These are phyloP conservation scores for Takashimella koratensis DNA, from an alignment of 1,284 basidiomycete genomes.

Conservation along the genomic window DNA sequence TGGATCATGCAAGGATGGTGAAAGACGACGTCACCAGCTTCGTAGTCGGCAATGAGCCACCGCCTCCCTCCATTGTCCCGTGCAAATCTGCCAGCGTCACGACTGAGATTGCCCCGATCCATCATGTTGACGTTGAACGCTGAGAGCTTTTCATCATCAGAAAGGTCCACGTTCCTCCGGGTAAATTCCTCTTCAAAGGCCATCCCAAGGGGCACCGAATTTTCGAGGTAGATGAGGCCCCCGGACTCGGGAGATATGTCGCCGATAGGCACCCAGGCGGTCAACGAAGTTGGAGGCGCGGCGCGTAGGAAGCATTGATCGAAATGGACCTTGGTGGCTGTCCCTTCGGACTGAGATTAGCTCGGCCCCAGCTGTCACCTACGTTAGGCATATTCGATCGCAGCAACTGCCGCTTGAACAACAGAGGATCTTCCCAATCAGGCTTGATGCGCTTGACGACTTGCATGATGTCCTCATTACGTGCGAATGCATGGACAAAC, in stretches of 20 bases:
- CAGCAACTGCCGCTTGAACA: constrained; percentile 18
- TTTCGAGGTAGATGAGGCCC: constrained; percentile 28
- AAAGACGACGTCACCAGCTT: constrained; percentile 21
- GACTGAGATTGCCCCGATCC: constrained; percentile 9
- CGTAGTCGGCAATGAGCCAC: constrained; percentile 17
- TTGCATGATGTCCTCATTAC: constrained; percentile 9
- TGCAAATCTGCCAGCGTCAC: constrained; percentile 8
- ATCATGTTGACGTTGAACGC: constrained; percentile 27
- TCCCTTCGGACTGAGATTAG: no score
- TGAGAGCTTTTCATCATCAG: constrained; percentile 10
- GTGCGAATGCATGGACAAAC: not conserved
- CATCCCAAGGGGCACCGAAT: constrained; percentile 11
- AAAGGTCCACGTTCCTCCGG: constrained; percentile 3
- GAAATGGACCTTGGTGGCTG: constrained; percentile 19
- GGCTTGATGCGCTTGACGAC: constrained; percentile 11
- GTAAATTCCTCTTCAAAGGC: constrained; percentile 22
- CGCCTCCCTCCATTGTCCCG: constrained; percentile 2
- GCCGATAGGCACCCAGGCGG: constrained; percentile 30
- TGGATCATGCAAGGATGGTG: constrained; percentile 13
- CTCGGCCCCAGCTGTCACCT: no score
- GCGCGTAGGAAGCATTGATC: constrained; percentile 24
- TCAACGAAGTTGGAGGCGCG: constrained; percentile 23
- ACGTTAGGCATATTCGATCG: constrained; percentile 18
- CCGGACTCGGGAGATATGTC: constrained; percentile 17
- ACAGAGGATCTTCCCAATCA: constrained; percentile 10